Evolutionary conservation across 495 filamentous ascomycete species (phyloP), one percentile per base, ranked within the genome.

Genomic region (Xylaria curta): DNA sequence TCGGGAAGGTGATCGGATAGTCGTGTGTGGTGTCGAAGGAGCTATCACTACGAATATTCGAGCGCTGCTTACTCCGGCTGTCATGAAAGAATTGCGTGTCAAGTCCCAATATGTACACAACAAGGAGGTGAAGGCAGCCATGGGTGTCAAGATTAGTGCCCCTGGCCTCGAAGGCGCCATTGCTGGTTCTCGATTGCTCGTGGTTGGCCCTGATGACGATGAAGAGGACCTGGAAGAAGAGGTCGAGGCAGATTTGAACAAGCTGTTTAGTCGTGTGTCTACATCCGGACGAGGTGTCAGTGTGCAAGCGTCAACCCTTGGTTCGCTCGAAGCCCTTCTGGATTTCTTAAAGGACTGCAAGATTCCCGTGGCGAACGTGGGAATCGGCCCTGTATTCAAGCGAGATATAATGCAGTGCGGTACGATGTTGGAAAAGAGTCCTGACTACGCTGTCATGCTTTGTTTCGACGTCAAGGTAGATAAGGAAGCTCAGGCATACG

Each of bases 401-500:
- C 94, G 97, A 75, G 97, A 99, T 82, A 93, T 99, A 65, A 96
- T 98, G 89, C 94, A 95, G 81, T 93, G 92, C 51, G 95, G 93
- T 74, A 92, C 91, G 66, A 99, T 99, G 97, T 84, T 98, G 71
- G 97, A 99, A 85, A 98, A 98, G 82, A 89, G 90, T 56, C 94
- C 93, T 76, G 96, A 99, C 80, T 97, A 91, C 72, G 97, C 97
- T 31, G 94, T 98, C 80, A 99, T 99, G 97, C 91, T 99, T 24
- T 98, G 97, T 80, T 99, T 99, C 86, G 97, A 99, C 79, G 97
- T 99, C 81, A 97, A 97, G 85, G 92, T 99, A 28, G 97, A 99
- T 82, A 98, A 97, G 81, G 97, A 99, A 76, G 97, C 97, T 1
- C 88, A 91, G 75, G 87, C 87, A 17, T 97, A 98, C 75, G 97